Conservation (phyloP, 1,284 basidiomycete genomes). For the Cryptococcus jaspeensis region DNA sequence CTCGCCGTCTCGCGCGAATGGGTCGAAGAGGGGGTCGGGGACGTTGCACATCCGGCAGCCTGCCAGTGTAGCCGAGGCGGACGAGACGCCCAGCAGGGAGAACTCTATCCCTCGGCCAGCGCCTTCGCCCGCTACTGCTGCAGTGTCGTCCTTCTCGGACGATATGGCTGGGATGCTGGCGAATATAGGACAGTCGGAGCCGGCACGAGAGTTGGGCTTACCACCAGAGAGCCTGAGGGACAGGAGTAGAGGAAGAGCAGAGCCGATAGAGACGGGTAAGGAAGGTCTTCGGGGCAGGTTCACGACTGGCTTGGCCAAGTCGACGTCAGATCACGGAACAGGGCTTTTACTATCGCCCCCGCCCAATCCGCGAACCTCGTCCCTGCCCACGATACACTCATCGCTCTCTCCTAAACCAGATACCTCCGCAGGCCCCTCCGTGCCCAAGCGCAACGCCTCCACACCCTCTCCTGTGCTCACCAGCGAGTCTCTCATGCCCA, state of each 20-base stretch:
- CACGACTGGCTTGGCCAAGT: constrained; percentile 7
- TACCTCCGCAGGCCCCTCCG: too few relatives aligned
- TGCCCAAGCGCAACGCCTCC: too few relatives aligned
- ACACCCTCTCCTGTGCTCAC: too few relatives aligned
- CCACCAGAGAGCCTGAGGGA: constrained; percentile 29
- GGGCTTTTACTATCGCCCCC: constrained; percentile 5
- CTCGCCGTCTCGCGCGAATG: neutral
- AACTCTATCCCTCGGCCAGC: constrained; percentile 1
- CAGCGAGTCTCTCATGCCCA: too few relatives aligned
- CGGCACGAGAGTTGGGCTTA: constrained; percentile 38
- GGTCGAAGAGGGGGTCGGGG: constrained; percentile 6
- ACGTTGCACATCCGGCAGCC: constrained; percentile 30
- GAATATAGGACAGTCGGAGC: constrained; percentile 32
- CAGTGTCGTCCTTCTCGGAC: constrained; percentile 35
- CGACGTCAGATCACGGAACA: constrained; percentile 1
- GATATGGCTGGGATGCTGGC: constrained; percentile 45
- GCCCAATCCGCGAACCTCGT: constrained; percentile 9
- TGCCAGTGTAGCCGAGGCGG: constrained; percentile 12
- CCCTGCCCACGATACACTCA: constrained; percentile 5
- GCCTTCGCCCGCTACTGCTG: constrained; percentile 15
- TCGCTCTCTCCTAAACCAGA: too few relatives aligned
- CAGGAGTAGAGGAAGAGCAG: neutral
- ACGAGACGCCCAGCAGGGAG: too few relatives aligned
- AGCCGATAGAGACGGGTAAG: constrained; percentile 5
- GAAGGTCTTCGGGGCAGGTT: constrained; percentile 1